These are phyloP conservation scores for Neurospora tetrasperma DNA, from an alignment of 495 filamentous ascomycete species.

Conservation along the genomic window DNA sequence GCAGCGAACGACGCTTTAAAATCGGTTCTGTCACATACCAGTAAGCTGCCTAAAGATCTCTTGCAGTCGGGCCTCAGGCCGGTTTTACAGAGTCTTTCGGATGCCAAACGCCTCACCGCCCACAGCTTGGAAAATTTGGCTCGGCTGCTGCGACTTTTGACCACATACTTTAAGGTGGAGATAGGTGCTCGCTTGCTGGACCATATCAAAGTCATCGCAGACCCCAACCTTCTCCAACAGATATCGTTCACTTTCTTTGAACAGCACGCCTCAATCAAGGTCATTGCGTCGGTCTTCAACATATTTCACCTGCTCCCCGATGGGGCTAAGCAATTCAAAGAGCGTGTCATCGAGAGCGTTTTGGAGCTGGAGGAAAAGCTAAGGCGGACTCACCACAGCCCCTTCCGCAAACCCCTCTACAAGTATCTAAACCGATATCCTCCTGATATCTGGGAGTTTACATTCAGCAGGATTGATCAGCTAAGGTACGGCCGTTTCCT, in stretches of 20 bases:
- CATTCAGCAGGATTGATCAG: slow-evolving; percentile 64
- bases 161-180: slow-evolving; percentile 98
- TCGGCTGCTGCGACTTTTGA: slow-evolving; percentile 76
- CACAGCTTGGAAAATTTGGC: slow-evolving; percentile 87
- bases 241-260: slow-evolving; percentile 91
- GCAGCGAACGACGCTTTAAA: slow-evolving; percentile 83
- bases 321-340: slow-evolving; percentile 83
- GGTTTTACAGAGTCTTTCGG: slow-evolving; percentile 90
- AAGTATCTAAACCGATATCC: slow-evolving; percentile 92
- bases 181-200: slow-evolving; percentile 86
- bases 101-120: slow-evolving; percentile 80
- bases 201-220: slow-evolving; percentile 85
- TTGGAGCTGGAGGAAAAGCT: slow-evolving; percentile 79
- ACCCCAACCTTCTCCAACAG: slow-evolving; percentile 67
- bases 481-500: slow-evolving; percentile 88
- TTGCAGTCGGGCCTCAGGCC: slow-evolving; percentile 89
- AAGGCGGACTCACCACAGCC: slow-evolving; percentile 82
- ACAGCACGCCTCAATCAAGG: slow-evolving; percentile 81
- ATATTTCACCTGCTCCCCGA: slow-evolving; percentile 91
- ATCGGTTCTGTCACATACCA: slow-evolving; percentile 73
- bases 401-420: slow-evolving; percentile 85
- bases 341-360: slow-evolving; percentile 75
- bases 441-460: slow-evolving; percentile 72
- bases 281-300: slow-evolving; percentile 87
- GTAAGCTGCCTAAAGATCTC: slow-evolving; percentile 90